A percentile compares a stretch with the other conserved stretches of the same genome.
These are phyloP conservation scores for Pseudopithomyces maydicus DNA, from an alignment of 2,329 filamentous ascomycete species.

Conservation along the genomic window DNA sequence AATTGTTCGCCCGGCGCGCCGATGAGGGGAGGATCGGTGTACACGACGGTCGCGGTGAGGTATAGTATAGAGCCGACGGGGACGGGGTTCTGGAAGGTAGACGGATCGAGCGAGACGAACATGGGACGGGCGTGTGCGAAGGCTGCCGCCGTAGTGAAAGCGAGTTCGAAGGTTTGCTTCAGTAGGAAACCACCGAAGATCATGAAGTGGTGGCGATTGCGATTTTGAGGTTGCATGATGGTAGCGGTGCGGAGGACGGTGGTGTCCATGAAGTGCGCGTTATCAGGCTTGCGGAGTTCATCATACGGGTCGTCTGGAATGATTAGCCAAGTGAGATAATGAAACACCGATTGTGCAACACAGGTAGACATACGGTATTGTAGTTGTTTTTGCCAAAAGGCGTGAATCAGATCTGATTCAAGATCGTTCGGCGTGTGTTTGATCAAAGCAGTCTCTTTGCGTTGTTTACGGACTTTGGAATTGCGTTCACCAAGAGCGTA, in stretches of 20 bases:
- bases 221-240: slow-evolving; percentile 77
- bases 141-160: slow-evolving; percentile 74
- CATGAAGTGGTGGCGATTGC: slow-evolving; percentile 75
- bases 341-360: not conserved
- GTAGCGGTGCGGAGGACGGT: slow-evolving; percentile 68
- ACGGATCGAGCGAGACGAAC: slow-evolving; percentile 74
- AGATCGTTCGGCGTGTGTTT: slow-evolving; percentile 72
- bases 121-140: slow-evolving; percentile 72
- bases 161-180: slow-evolving; percentile 76
- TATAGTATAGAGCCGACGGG: slow-evolving; percentile 77
- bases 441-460: slow-evolving; percentile 64
- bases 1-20: slow-evolving; percentile 42
- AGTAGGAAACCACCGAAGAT: slow-evolving; percentile 78
- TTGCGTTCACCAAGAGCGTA: slow-evolving; percentile 69
- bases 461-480: slow-evolving; percentile 69
- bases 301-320: slow-evolving; percentile 60
- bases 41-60: slow-evolving; percentile 72
- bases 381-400: slow-evolving; percentile 72
- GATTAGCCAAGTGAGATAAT: too few species aligned
- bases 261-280: slow-evolving; percentile 66
- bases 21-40: slow-evolving; percentile 67
- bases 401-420: slow-evolving; percentile 73
- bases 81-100: slow-evolving; percentile 75
- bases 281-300: slow-evolving; percentile 58
- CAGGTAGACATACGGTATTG: slow-evolving; percentile 53